A percentile compares a stretch with the other conserved stretches of the same genome.
These are phyloP conservation scores for Blastocystis sp. DNA, from an alignment of 352 stramenopile genomes.

Conservation along the genomic window DNA sequence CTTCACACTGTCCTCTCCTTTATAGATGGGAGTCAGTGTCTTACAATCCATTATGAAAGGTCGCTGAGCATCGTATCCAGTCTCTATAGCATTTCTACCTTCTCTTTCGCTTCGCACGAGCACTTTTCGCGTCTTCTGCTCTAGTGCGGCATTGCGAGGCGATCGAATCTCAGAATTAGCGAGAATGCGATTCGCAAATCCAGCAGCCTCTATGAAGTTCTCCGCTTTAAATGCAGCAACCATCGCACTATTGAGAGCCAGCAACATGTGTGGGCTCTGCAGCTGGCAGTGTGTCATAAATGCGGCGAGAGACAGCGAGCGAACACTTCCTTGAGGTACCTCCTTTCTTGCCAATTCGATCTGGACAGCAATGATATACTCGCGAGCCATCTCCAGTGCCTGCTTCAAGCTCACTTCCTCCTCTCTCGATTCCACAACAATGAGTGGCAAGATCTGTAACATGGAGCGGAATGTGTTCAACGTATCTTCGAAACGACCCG, in stretches of 20 bases:
- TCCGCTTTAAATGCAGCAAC: constrained; percentile 96
- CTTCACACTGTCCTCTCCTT: constrained; percentile 76
- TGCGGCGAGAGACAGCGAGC: constrained; percentile 90
- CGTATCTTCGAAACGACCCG: constrained; percentile 94
- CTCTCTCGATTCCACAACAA: constrained; percentile 82
- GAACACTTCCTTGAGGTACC: constrained; percentile 71
- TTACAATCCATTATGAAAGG: constrained; percentile 88
- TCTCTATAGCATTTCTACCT: constrained; percentile 89
- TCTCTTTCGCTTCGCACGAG: constrained; percentile 96
- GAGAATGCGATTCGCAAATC: constrained; percentile 94
- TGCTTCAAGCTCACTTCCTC: constrained; percentile 86
- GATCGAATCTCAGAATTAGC: constrained; percentile 92
- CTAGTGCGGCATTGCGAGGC: constrained; percentile 85
- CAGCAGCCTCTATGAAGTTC: constrained; percentile 96
- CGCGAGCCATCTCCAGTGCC: constrained; percentile 86
- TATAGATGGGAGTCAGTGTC: constrained; percentile 89
- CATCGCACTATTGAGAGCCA: constrained; percentile 98
- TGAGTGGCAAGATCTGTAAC: constrained; percentile 86
- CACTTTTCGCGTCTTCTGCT: constrained; percentile 89
- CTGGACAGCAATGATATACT: constrained; percentile 94
- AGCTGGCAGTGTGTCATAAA: constrained; percentile 99
- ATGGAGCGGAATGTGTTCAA: constrained; percentile 84
- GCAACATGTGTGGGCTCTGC: constrained; percentile 89
- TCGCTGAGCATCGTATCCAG: constrained; percentile 94
- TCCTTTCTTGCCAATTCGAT: constrained; percentile 78